These are phyloP conservation scores for Xylaria cubensis DNA, from an alignment of 495 filamentous ascomycete species.

Conservation along the genomic window DNA sequence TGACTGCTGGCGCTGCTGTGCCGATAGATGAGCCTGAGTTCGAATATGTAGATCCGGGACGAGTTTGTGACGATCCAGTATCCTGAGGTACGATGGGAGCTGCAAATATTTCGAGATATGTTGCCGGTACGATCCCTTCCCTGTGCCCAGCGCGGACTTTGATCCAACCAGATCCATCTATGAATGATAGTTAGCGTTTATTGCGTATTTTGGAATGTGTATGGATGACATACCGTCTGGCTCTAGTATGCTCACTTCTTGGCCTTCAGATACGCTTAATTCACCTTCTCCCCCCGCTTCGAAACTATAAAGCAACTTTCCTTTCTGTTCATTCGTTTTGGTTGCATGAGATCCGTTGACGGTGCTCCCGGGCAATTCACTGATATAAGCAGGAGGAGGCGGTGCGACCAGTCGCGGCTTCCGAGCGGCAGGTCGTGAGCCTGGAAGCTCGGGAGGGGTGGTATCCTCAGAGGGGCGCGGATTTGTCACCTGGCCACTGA, in stretches of 20 bases:
- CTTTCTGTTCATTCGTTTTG: constrained; percentile 63
- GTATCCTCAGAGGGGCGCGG: constrained; percentile 56
- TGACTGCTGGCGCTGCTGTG: constrained; percentile 55
- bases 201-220: constrained; percentile 8
- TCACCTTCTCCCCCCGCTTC: constrained; percentile 81
- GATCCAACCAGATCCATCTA: constrained; percentile 92
- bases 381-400: constrained; percentile 80
- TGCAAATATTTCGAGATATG: constrained; percentile 64
- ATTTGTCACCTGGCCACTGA: constrained; percentile 58
- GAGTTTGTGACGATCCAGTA: constrained; percentile 58
- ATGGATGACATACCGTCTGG: constrained; percentile 74
- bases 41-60: constrained; percentile 75
- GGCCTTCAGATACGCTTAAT: constrained; percentile 76
- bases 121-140: constrained; percentile 85
- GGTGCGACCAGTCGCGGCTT: constrained; percentile 83
- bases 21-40: constrained; percentile 77
- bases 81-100: constrained; percentile 58
- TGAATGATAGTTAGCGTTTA: constrained; percentile 23
- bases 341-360: constrained; percentile 43
- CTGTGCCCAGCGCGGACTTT: constrained; percentile 71
- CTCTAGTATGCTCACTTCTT: constrained; percentile 79
- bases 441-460: constrained; percentile 48
- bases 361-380: constrained; percentile 61
- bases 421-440: constrained; percentile 47
- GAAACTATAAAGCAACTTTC: constrained; percentile 89